Evolutionary conservation across 2,329 filamentous ascomycete genomes (phyloP).

Genomic region (Neospermospora avenae): DNA sequence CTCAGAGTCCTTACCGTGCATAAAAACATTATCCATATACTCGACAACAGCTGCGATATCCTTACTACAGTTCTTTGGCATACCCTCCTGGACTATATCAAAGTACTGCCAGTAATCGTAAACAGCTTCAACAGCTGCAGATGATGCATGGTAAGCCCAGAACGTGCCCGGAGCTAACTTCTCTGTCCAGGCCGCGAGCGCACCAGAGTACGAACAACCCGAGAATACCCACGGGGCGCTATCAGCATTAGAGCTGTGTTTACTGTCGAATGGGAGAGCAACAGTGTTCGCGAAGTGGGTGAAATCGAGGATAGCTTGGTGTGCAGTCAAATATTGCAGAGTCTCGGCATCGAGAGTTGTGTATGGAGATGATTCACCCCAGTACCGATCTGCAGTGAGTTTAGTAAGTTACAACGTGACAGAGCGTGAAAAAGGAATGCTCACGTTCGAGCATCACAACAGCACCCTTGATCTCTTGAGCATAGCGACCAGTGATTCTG

Average conservation of each 20-base stretch:
- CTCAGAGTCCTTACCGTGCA: slow-evolving; percentile 41
- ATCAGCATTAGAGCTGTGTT: slow-evolving; percentile 46
- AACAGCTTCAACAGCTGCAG: slow-evolving; percentile 53
- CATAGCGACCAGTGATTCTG: slow-evolving; percentile 48
- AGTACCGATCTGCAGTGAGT: slow-evolving; percentile 49
- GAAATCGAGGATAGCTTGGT: slow-evolving; percentile 52
- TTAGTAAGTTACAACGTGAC: slow-evolving; percentile 8
- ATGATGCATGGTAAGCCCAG: slow-evolving; percentile 58
- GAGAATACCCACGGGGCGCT: slow-evolving; percentile 54
- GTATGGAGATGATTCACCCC: slow-evolving; percentile 54
- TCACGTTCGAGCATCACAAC: slow-evolving; percentile 53
- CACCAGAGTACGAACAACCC: slow-evolving; percentile 56
- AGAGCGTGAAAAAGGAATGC: neutral
- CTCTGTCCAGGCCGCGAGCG: slow-evolving; percentile 53
- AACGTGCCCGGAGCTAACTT: slow-evolving; percentile 52
- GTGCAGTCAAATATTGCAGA: slow-evolving; percentile 51
- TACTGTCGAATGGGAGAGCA: slow-evolving; percentile 50
- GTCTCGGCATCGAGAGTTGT: slow-evolving; percentile 48
- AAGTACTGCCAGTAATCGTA: slow-evolving; percentile 59
- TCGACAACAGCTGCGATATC: slow-evolving; percentile 51
- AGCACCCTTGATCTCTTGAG: slow-evolving; percentile 51
- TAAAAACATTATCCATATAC: slow-evolving; percentile 49
- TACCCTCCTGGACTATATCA: slow-evolving; percentile 51
- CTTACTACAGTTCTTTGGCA: slow-evolving; percentile 55
- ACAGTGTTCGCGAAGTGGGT: slow-evolving; percentile 52